Evolutionary conservation across 2,329 filamentous ascomycete genomes (phyloP), one percentile per base, ranked within the genome.

Genomic region (Fusarium sp.): DNA sequence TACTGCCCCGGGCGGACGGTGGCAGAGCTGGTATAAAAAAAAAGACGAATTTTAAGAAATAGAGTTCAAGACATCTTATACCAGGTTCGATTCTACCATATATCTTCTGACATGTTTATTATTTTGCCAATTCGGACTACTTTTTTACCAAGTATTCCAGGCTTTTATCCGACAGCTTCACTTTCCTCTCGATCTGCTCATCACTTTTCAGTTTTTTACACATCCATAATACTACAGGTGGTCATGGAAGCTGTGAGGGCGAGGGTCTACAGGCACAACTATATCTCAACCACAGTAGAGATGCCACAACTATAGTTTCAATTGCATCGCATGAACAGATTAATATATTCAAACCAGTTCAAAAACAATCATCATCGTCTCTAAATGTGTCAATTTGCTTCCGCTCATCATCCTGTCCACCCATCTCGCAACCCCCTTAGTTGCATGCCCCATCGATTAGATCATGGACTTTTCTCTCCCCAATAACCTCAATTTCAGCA

Each of bases 381-480:
- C 24, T 7, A 49, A 27, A 27, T 11, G 24, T 20, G 17, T 31
- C 17, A 31, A 12, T 20, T n/a, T 4, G 11, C 11, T n/a, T 51
- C 24, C 16, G 6, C 24, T 51, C 46, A 51, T 51, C 6, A 20
- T 35, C 51, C n/a, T 4, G 22, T 29, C 20, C 1, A 36, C 31
- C 33, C 16, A 29, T 57, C 56, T 22, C 16, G 31, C 46, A 67
- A 35, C 78, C 71, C 78, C 73, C 49, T 80, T 81, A 81, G 74
- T 77, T 81, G 78, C 79, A 80, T 80, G 71, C 56, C 61, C 70
- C 62, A 71, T 74, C 72, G 63, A 71, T 70, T 77, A 65, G 69
- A 71, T 77, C 77, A 79, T 79, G 53, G 67, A 72, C 67, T 36
- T 72, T 75, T 76, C 76, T 76, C 76, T 72, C 36, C 27, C 46